Conservation (phyloP, 768 basidiomycete genomes). For the Galerina marginata region DNA sequence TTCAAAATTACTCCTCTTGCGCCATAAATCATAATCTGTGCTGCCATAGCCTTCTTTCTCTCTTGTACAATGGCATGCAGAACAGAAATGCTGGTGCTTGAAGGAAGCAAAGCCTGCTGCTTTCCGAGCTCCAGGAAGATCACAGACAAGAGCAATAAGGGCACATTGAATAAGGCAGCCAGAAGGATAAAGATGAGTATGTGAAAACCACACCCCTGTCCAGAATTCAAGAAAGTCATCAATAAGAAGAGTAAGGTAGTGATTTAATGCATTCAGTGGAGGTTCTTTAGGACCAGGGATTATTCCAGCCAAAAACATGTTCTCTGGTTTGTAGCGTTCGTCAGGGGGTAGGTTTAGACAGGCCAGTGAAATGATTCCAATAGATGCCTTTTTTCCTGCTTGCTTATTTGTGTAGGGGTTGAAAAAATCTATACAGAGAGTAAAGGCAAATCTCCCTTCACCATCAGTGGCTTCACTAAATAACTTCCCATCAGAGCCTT, state of each 20-base stretch:
- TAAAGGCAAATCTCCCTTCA: slow-evolving; percentile 29
- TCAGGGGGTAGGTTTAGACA: slow-evolving; percentile 40
- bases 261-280: slow-evolving; percentile 2
- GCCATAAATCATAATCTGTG: slow-evolving; percentile 5
- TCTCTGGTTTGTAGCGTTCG: slow-evolving; percentile 31
- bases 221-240: no score
- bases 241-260: no score
- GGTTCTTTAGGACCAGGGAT: slow-evolving; percentile 32
- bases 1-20: background rate
- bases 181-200: slow-evolving; percentile 18
- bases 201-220: slow-evolving; percentile 3
- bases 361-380: slow-evolving; percentile 30
- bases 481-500: background rate
- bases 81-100: no score
- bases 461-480: background rate
- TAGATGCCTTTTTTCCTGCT: slow-evolving; percentile 27
- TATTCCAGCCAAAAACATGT: slow-evolving; percentile 39
- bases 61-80: background rate
- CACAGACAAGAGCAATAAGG: slow-evolving; percentile 38
- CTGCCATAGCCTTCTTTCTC: slow-evolving; percentile 1
- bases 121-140: slow-evolving; percentile 36
- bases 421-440: slow-evolving; percentile 30
- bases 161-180: slow-evolving; percentile 33
- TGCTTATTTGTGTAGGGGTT: slow-evolving; percentile 25
- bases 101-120: slow-evolving; percentile 21